These are phyloP conservation scores for Rhodomyrtus psidioides DNA, from an alignment of 441 rosid species.

Conservation along the genomic window DNA sequence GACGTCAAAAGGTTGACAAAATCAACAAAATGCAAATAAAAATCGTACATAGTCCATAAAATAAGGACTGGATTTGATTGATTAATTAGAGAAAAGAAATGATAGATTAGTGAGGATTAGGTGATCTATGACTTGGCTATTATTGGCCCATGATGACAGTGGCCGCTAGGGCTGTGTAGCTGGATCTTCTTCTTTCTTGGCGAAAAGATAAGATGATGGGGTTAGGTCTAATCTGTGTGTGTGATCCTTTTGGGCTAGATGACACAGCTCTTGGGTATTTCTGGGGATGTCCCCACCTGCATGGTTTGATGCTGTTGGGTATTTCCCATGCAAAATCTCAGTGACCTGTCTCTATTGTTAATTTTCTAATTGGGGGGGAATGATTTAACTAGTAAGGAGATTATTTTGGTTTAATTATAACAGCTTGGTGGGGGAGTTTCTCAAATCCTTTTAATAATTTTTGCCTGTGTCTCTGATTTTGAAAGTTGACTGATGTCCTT, in stretches of 20 bases:
- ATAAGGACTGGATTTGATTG: background rate
- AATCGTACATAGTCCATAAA: background rate
- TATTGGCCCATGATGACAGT: background rate
- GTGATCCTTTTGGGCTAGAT: background rate
- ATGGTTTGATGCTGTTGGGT: background rate
- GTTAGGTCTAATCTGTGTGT: too few relatives aligned
- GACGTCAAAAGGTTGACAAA: background rate
- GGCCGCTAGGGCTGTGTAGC: background rate
- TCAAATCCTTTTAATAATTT: background rate
- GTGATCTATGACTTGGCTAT: background rate
- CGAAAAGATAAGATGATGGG: too few relatives aligned
- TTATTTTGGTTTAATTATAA: background rate
- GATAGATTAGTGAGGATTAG: background rate
- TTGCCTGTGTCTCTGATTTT: background rate
- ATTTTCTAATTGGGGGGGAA: background rate
- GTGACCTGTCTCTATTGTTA: background rate
- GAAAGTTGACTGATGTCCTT: background rate
- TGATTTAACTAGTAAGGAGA: background rate
- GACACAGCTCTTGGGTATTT: background rate
- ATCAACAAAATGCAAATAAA: background rate
- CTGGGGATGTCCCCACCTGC: background rate
- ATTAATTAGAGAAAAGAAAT: background rate
- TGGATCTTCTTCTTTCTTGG: background rate
- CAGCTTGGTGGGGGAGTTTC: background rate
- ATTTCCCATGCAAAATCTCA: background rate